These are phyloP conservation scores for Ophiocordyceps camponoti-rufipedis DNA, from an alignment of 2,329 filamentous ascomycete species.

Conservation along the genomic window DNA sequence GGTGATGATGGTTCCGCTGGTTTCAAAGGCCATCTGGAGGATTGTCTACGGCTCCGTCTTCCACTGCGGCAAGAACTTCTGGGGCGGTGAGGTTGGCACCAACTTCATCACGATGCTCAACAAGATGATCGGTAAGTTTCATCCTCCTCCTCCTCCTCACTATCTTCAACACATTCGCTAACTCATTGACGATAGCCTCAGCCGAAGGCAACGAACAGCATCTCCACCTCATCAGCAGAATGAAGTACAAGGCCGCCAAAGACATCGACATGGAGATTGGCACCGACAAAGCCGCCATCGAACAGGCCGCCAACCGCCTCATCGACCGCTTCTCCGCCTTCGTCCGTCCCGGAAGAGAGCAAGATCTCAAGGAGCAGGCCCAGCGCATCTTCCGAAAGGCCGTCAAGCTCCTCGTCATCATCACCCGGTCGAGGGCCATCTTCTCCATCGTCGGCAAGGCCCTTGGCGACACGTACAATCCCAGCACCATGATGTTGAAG, in stretches of 20 bases:
- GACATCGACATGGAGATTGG: neutral
- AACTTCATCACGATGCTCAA: neutral
- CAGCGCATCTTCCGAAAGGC: neutral
- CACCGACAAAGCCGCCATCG: neutral
- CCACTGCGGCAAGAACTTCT: neutral
- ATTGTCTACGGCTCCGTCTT: neutral
- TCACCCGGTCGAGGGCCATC: neutral
- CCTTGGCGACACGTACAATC: neutral
- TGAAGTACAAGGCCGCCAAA: neutral
- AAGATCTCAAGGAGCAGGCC: neutral
- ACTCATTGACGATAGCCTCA: neutral
- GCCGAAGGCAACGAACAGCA: neutral
- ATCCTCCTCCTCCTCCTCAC: neutral
- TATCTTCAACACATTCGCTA: neutral
- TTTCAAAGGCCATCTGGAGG: neutral
- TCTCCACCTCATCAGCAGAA: slow-evolving; percentile 1
- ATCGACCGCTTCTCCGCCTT: too few species aligned
- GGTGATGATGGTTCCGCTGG: neutral
- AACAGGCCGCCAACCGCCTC: neutral
- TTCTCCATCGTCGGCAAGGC: neutral
- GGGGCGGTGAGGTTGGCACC: neutral
- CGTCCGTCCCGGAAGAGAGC: neutral
- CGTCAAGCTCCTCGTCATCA: neutral
- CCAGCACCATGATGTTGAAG: neutral
- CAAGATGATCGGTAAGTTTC: neutral